phyloP scores from a whole-genome alignment of 768 basidiomycete genomes.

The Suillus paluster region DNA sequence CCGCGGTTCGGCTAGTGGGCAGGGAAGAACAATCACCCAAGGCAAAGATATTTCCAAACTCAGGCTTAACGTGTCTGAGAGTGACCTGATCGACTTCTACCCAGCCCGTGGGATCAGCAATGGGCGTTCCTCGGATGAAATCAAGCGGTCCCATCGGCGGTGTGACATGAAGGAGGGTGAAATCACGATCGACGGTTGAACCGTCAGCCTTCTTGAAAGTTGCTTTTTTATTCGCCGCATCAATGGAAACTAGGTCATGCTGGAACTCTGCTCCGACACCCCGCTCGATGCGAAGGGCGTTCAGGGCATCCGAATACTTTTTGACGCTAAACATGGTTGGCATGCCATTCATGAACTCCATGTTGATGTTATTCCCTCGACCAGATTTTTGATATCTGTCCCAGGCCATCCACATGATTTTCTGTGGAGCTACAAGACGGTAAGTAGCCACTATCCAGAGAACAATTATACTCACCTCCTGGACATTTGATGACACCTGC shows the following conservation, averaged over 20 bases:
- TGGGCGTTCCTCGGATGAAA: slow-evolving; percentile 74
- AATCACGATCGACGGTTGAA: slow-evolving; percentile 70
- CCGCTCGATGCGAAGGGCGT: slow-evolving; percentile 76
- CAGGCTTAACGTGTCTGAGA: slow-evolving; percentile 81
- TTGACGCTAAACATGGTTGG: slow-evolving; percentile 97
- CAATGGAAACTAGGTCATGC: slow-evolving; percentile 81
- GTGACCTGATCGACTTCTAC: slow-evolving; percentile 84
- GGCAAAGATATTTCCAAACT: slow-evolving; percentile 82
- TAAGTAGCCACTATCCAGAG: slow-evolving; percentile 8
- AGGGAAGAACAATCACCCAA: slow-evolving; percentile 92
- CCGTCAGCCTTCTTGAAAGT: slow-evolving; percentile 84
- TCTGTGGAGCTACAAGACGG: slow-evolving; percentile 67
- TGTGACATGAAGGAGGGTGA: slow-evolving; percentile 81
- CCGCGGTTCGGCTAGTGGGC: slow-evolving; percentile 96
- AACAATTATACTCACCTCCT: slow-evolving; percentile 56
- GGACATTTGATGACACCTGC: slow-evolving; percentile 93
- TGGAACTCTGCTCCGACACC: slow-evolving; percentile 81
- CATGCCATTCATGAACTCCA: slow-evolving; percentile 89
- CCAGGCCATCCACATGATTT: slow-evolving; percentile 98
- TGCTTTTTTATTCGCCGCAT: slow-evolving; percentile 72
- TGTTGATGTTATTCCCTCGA: slow-evolving; percentile 57
- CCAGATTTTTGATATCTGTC: slow-evolving; percentile 71
- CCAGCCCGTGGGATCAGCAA: slow-evolving; percentile 87
- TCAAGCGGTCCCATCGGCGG: slow-evolving; percentile 94
- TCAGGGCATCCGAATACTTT: slow-evolving; percentile 90